Evolutionary conservation across 2,329 filamentous ascomycete species (phyloP).

Genomic region (Biscogniauxia marginata): DNA sequence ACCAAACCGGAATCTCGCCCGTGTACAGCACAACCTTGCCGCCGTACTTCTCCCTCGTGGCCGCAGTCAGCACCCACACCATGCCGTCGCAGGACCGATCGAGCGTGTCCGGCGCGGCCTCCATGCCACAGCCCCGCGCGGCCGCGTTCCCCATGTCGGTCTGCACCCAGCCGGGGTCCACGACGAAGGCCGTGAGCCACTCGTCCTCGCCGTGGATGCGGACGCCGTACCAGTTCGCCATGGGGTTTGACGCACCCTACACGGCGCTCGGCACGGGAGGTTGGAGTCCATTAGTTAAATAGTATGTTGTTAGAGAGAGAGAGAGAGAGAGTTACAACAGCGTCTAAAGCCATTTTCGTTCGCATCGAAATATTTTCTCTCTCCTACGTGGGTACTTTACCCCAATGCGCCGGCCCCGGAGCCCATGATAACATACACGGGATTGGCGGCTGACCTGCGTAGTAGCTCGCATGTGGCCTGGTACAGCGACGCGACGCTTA

Average conservation of each 20-base stretch:
- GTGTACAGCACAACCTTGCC: conserved; percentile 17
- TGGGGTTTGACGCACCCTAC: conserved; percentile 46
- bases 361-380: too few species aligned
- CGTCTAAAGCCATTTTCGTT: too few species aligned
- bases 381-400: too few species aligned
- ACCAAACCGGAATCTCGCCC: conserved; percentile 11
- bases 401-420: conserved; percentile 25
- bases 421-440: conserved; percentile 41
- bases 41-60: conserved; percentile 16
- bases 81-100: conserved; percentile 36
- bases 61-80: conserved; percentile 19
- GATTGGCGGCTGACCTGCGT: conserved; percentile 25
- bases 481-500: conserved; percentile 42
- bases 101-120: conserved; percentile 34
- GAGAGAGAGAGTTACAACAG: too few species aligned
- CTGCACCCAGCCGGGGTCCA: conserved; percentile 38
- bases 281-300: conserved; percentile 15
- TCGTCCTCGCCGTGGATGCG: conserved; percentile 34
- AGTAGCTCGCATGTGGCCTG: conserved; percentile 44
- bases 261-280: conserved; percentile 31
- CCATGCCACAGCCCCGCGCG: conserved; percentile 31
- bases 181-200: conserved; percentile 33
- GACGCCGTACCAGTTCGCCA: conserved; percentile 31
- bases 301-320: background rate
- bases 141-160: conserved; percentile 41